These are phyloP conservation scores for Wickerhamomyces tratensis DNA, from an alignment of 805 yeast genomes.

Conservation along the genomic window DNA sequence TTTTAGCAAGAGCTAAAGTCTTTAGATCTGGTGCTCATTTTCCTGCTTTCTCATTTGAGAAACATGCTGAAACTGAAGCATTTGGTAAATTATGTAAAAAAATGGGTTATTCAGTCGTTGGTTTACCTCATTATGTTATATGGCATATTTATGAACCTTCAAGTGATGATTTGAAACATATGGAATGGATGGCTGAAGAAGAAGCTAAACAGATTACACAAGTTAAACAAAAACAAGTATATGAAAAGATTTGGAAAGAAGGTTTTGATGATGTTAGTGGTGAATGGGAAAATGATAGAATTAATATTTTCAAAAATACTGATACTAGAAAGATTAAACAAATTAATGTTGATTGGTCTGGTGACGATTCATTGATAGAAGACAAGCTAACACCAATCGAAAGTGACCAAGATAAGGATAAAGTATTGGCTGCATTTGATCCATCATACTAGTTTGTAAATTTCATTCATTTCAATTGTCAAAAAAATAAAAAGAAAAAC, in stretches of 20 bases:
- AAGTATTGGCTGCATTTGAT: slow-evolving; percentile 20
- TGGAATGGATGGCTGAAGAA: slow-evolving; percentile 88
- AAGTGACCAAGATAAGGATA: slow-evolving; percentile 14
- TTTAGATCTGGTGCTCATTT: slow-evolving; percentile 89
- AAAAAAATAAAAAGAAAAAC: neutral
- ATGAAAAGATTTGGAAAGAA: slow-evolving; percentile 62
- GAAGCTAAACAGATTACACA: slow-evolving; percentile 60
- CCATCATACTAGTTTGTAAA: slow-evolving; percentile 7
- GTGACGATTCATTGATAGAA: slow-evolving; percentile 30
- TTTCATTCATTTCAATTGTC: neutral
- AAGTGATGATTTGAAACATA: slow-evolving; percentile 77
- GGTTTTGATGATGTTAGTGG: slow-evolving; percentile 73
- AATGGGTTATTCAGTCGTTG: slow-evolving; percentile 85
- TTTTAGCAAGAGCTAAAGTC: slow-evolving; percentile 78
- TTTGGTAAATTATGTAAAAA: slow-evolving; percentile 84
- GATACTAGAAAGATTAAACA: slow-evolving; percentile 43
- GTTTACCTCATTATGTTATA: slow-evolving; percentile 89
- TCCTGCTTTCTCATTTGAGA: slow-evolving; percentile 93
- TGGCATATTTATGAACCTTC: slow-evolving; percentile 98
- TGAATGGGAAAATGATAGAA: slow-evolving; percentile 68
- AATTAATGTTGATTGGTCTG: slow-evolving; percentile 65
- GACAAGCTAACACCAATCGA: slow-evolving; percentile 9
- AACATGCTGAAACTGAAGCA: slow-evolving; percentile 97
- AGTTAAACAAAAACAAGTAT: slow-evolving; percentile 51
- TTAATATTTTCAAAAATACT: slow-evolving; percentile 66